Conservation (phyloP, 148 eudicot genomes). For the Camellia sinensis region DNA sequence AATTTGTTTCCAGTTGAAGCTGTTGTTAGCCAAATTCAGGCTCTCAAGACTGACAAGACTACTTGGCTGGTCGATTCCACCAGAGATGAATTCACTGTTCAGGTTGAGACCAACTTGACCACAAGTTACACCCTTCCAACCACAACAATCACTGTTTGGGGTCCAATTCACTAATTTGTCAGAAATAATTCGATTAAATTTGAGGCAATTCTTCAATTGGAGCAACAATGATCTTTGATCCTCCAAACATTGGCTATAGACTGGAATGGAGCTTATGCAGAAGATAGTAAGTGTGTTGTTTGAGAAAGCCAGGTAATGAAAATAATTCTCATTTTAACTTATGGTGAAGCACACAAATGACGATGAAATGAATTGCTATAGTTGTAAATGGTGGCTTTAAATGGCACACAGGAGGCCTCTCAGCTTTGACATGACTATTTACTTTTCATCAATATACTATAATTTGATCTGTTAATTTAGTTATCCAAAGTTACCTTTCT, state of each 20-base stretch:
- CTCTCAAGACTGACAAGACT: slow-evolving; percentile 22
- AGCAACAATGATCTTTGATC: slow-evolving; percentile 33
- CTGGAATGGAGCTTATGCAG: neutral
- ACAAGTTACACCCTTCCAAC: slow-evolving; percentile 44
- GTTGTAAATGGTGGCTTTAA: too few relatives aligned
- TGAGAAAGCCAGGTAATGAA: slow-evolving; percentile 14
- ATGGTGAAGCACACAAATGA: too few relatives aligned
- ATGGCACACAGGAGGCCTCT: neutral
- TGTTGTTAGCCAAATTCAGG: slow-evolving; percentile 36
- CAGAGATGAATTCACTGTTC: slow-evolving; percentile 17
- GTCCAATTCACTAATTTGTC: slow-evolving; percentile 29
- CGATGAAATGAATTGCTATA: too few relatives aligned
- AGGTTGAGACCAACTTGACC: slow-evolving; percentile 29
- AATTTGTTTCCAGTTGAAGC: neutral
- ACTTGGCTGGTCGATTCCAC: slow-evolving; percentile 21
- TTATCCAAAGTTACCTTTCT: too few relatives aligned
- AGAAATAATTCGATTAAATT: neutral
- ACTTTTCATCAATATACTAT: too few relatives aligned
- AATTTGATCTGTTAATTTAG: too few relatives aligned
- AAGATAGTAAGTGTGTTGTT: slow-evolving; percentile 16
- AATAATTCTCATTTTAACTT: neutral
- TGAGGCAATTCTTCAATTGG: slow-evolving; percentile 23
- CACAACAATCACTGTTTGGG: slow-evolving; percentile 25
- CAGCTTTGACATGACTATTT: neutral
- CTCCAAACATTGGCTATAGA: slow-evolving; percentile 14